A percentile compares a stretch with the other conserved stretches of the same genome.
Evolutionary conservation across 805 yeast genomes (phyloP).

Genomic region (Debaryomyces tyrocola): DNA sequence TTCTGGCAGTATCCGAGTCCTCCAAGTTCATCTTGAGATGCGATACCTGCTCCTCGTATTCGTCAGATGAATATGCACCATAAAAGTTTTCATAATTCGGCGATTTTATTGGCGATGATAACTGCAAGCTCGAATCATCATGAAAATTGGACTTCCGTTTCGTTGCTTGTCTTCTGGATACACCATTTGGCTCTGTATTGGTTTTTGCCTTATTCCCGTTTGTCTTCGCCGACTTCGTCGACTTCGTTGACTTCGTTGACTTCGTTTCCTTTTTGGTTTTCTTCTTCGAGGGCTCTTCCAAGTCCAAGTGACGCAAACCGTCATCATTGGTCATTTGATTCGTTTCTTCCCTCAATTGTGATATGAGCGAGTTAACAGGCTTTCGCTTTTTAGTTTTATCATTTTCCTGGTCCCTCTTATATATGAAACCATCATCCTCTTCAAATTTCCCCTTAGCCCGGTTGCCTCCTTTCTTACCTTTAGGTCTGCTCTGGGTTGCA

Average conservation of each 20-base stretch:
- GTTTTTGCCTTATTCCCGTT: slow-evolving; percentile 13
- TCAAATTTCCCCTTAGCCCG: slow-evolving; percentile 11
- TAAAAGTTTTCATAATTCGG: not conserved
- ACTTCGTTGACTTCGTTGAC: not conserved
- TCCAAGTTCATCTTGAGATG: slow-evolving; percentile 24
- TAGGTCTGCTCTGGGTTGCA: not conserved
- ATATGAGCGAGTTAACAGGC: slow-evolving; percentile 24
- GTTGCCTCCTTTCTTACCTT: not conserved
- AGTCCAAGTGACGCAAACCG: not conserved
- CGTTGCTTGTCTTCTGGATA: not conserved
- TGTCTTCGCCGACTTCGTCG: slow-evolving; percentile 8
- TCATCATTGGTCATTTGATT: slow-evolving; percentile 17
- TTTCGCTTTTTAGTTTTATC: slow-evolving; percentile 6
- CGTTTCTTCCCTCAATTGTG: slow-evolving; percentile 12
- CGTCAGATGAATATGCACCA: slow-evolving; percentile 14
- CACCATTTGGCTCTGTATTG: not conserved
- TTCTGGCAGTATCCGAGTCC: slow-evolving; percentile 6
- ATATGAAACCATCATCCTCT: slow-evolving; percentile 36
- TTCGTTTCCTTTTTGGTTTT: not conserved
- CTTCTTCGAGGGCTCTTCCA: not conserved
- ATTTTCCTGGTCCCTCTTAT: slow-evolving; percentile 21
- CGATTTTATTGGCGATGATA: slow-evolving; percentile 7
- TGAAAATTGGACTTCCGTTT: not conserved
- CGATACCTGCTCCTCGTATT: slow-evolving; percentile 30
- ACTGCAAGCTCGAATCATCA: slow-evolving; percentile 6